Evolutionary conservation across 2,329 filamentous ascomycete genomes (phyloP).

Genomic region (Talaromyces atroroseus): DNA sequence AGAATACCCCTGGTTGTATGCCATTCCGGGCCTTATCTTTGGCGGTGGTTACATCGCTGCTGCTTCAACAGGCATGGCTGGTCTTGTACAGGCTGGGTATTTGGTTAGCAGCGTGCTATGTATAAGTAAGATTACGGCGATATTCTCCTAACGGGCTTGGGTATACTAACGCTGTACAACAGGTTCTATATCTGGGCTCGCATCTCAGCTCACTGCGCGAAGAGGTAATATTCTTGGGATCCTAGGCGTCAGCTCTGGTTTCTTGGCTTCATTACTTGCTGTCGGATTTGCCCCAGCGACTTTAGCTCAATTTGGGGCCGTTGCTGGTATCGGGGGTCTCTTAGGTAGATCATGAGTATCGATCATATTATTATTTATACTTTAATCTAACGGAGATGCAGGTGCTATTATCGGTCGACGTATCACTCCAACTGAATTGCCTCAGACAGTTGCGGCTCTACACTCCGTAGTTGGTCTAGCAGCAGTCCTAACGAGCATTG

Average conservation of each 20-base stretch:
- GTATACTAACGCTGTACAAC: neutral
- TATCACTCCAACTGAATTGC: conserved; percentile 81
- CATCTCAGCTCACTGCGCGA: conserved; percentile 75
- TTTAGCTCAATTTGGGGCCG: conserved; percentile 69
- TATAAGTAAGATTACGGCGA: conserved; percentile 50
- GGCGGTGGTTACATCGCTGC: conserved; percentile 76
- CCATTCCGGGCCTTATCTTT: conserved; percentile 68
- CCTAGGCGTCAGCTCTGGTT: conserved; percentile 74
- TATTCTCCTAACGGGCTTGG: neutral
- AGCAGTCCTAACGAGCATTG: conserved; percentile 81
- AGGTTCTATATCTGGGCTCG: conserved; percentile 69
- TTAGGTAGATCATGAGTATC: conserved; percentile 38
- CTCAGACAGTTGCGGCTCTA: conserved; percentile 81
- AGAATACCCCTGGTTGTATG: conserved; percentile 85
- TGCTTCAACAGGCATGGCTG: conserved; percentile 73
- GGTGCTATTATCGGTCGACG: conserved; percentile 74
- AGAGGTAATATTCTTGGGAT: conserved; percentile 84
- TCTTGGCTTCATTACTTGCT: conserved; percentile 74
- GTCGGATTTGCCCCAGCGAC: conserved; percentile 76
- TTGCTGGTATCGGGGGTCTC: conserved; percentile 67
- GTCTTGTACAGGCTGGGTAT: conserved; percentile 81
- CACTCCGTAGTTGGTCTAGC: conserved; percentile 88
- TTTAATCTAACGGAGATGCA: conserved; percentile 8
- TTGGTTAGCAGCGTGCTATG: conserved; percentile 78
- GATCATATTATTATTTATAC: neutral